Evolutionary conservation across 2,329 filamentous ascomycete genomes (phyloP).

Genomic region (Cordyceps javanica): DNA sequence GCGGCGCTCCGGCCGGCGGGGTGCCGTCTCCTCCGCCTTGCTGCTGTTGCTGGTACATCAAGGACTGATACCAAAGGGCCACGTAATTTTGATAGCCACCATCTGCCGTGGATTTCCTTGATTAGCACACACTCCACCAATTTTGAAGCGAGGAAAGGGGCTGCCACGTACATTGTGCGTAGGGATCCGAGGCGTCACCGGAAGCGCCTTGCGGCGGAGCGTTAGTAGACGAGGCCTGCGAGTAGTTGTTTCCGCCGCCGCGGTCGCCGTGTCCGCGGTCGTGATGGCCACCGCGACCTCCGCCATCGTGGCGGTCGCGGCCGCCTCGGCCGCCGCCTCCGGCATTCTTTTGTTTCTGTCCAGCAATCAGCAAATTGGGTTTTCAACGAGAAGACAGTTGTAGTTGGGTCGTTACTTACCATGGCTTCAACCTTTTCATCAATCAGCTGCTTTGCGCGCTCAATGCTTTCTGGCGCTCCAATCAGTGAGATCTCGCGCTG

Average conservation of each 20-base stretch:
- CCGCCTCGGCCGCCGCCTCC: conserved; percentile 35
- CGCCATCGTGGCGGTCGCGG: conserved; percentile 31
- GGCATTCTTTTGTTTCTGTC: conserved; percentile 48
- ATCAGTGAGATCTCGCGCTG: conserved; percentile 84
- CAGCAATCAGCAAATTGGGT: conserved; percentile 24
- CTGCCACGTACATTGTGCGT: conserved; percentile 60
- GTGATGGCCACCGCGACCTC: conserved; percentile 20
- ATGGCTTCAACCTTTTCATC: conserved; percentile 90
- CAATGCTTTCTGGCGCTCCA: conserved; percentile 70
- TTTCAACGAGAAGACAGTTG: background rate
- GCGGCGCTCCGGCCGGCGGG: conserved; percentile 25
- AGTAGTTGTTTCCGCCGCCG: conserved; percentile 41
- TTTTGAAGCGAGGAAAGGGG: background rate
- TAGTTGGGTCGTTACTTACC: conserved; percentile 45
- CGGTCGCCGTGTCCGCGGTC: conserved; percentile 41
- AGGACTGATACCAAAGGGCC: conserved; percentile 72
- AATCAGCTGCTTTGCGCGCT: conserved; percentile 74
- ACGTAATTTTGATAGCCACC: conserved; percentile 78
- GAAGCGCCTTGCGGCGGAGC: conserved; percentile 37
- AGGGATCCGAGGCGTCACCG: conserved; percentile 57
- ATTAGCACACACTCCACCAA: conserved; percentile 19
- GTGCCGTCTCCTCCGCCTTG: conserved; percentile 28
- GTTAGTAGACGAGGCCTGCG: conserved; percentile 38
- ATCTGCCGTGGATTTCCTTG: conserved; percentile 42
- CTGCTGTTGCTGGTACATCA: conserved; percentile 39